phyloP scores from a whole-genome alignment of 495 filamentous ascomycete species.

The Penicillium malachiteum region DNA sequence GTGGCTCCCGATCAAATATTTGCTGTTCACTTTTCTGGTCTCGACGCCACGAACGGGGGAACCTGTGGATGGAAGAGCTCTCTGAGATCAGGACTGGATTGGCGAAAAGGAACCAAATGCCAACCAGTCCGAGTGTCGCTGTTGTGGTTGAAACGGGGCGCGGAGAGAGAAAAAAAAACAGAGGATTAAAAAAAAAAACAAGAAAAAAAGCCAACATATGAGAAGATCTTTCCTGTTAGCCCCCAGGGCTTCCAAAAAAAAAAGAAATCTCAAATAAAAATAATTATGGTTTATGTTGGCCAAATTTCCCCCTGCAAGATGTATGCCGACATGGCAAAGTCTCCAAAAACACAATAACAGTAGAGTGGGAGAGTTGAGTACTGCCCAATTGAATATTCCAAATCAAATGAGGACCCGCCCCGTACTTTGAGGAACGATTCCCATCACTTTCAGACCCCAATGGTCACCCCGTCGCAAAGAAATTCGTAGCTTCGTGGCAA shows the following conservation, averaged over 20 bases:
- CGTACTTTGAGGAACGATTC: background rate
- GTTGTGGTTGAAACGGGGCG: slow-evolving; percentile 8
- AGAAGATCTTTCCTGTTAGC: background rate
- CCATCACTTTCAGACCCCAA: background rate
- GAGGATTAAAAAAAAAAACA: background rate
- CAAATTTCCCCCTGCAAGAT: background rate
- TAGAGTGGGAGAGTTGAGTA: background rate
- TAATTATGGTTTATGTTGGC: background rate
- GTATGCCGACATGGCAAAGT: background rate
- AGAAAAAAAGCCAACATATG: background rate
- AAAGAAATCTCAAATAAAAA: background rate
- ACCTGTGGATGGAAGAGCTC: slow-evolving; percentile 20
- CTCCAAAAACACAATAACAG: slow-evolving; percentile 2
- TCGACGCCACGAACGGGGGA: slow-evolving; percentile 23
- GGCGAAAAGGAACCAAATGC: slow-evolving; percentile 40
- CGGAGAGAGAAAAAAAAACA: slow-evolving; percentile 1
- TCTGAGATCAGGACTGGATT: slow-evolving; percentile 25
- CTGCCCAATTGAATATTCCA: background rate
- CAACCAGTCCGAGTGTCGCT: slow-evolving; percentile 31
- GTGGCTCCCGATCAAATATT: slow-evolving; percentile 13
- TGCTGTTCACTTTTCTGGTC: slow-evolving; percentile 36
- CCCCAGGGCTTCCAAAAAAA: background rate
- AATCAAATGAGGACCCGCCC: background rate
- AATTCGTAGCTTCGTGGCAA: slow-evolving; percentile 39
- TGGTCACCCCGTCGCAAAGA: slow-evolving; percentile 11